Evolutionary conservation across 345 rosid genomes (phyloP).

Genomic region (Pseudoturritis turrita): DNA sequence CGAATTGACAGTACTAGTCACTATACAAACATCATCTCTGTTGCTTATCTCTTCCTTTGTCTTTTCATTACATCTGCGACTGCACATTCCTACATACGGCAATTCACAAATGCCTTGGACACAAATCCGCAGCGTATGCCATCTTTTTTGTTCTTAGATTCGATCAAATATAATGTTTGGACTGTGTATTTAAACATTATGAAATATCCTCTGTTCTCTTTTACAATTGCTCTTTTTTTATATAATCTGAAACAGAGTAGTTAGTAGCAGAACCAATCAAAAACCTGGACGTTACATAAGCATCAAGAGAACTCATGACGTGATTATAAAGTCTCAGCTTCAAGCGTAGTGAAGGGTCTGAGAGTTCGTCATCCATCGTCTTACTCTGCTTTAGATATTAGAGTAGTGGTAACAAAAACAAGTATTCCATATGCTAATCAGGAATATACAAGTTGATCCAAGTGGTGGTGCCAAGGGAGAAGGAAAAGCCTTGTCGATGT

Average conservation of each 20-base stretch:
- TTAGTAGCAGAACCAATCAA: background rate
- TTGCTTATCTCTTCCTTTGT: background rate
- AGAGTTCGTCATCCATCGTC: constrained; percentile 14
- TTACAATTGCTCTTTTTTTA: background rate
- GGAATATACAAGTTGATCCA: background rate
- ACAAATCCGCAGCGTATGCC: background rate
- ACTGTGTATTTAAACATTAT: no score
- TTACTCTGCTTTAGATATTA: background rate
- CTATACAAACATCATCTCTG: background rate
- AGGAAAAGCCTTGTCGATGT: background rate
- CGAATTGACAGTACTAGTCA: no score
- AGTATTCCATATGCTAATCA: background rate
- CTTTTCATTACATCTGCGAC: background rate
- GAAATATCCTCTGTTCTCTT: no score
- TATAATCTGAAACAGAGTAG: background rate
- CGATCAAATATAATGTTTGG: no score
- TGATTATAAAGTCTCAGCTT: background rate
- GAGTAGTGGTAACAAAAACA: background rate
- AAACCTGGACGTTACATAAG: background rate
- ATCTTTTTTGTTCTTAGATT: background rate
- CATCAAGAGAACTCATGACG: background rate
- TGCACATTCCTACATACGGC: background rate
- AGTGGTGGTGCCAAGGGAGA: background rate
- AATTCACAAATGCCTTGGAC: background rate
- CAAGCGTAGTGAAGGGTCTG: background rate